Evolutionary conservation across 331 rosid genomes (phyloP).

Genomic region (Arachis monticola): DNA sequence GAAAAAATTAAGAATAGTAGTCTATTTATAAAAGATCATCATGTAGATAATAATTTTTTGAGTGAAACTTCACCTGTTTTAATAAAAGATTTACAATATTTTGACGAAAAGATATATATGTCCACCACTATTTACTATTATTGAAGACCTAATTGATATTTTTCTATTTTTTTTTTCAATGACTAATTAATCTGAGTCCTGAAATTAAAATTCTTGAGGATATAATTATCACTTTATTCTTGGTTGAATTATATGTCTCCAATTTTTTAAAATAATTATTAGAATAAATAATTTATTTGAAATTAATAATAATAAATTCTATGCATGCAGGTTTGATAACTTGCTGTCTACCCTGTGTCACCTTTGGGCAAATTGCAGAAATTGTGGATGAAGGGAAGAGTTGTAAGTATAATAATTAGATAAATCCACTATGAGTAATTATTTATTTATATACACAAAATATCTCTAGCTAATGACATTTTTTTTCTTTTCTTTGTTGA

Average conservation of each 20-base stretch:
- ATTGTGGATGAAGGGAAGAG: constrained; percentile 59
- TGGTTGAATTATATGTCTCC: not conserved
- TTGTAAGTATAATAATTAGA: constrained; percentile 41
- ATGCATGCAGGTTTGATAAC: constrained; percentile 55
- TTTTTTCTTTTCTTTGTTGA: not conserved
- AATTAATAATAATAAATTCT: not conserved
- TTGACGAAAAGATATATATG: not conserved
- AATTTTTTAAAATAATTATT: not conserved
- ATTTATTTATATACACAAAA: no score
- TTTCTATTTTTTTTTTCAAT: no score
- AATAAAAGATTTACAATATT: no score
- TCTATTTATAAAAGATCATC: no score
- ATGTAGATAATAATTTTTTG: no score
- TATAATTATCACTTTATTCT: not conserved
- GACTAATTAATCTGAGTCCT: no score
- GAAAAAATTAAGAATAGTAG: no score
- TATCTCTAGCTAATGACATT: no score
- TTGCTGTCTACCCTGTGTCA: constrained; percentile 53
- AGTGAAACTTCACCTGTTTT: no score
- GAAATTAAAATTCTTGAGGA: not conserved
- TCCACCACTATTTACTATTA: not conserved
- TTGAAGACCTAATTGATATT: no score
- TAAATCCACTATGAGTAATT: no score
- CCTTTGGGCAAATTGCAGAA: constrained; percentile 64
- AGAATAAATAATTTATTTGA: not conserved